A percentile compares a stretch with the other conserved stretches of the same genome.
These are phyloP conservation scores for Nemania sp. DNA, from an alignment of 2,329 filamentous ascomycete species.

Conservation along the genomic window DNA sequence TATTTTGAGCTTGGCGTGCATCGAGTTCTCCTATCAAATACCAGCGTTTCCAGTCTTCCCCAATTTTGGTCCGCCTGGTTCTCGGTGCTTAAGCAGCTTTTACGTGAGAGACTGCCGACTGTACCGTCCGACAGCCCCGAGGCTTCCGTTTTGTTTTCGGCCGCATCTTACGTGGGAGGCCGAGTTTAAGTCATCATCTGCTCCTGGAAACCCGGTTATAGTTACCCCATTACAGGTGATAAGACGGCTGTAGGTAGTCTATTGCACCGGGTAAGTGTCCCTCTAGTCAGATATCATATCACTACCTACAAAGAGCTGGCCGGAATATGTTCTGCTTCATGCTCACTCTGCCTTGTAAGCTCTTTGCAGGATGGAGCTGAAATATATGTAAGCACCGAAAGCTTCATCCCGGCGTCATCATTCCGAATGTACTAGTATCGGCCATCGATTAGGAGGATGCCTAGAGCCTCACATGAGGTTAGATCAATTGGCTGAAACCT, in stretches of 20 bases:
- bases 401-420: slow-evolving; percentile 2
- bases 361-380: background rate
- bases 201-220: slow-evolving; percentile 2
- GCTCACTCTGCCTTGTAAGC: background rate
- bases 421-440: slow-evolving; percentile 6
- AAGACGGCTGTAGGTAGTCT: background rate
- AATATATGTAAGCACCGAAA: slow-evolving; percentile 8
- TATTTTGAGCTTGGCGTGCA: background rate
- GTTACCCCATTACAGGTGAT: slow-evolving; percentile 1
- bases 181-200: slow-evolving; percentile 10
- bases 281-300: background rate
- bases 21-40: background rate
- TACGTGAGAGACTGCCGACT: slow-evolving; percentile 2
- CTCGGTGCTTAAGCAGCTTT: slow-evolving; percentile 1
- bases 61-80: slow-evolving; percentile 1
- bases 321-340: background rate
- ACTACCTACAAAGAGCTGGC: background rate
- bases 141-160: slow-evolving; percentile 19
- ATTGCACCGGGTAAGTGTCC: background rate
- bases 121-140: slow-evolving; percentile 12
- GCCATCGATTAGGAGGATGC: background rate
- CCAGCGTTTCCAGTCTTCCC: background rate
- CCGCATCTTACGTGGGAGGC: slow-evolving; percentile 14
- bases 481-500: background rate
- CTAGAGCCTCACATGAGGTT: slow-evolving; percentile 3